Evolutionary conservation across 1,284 basidiomycete species (phyloP), one percentile per base, ranked within the genome.

Genomic region (Golubevia sp.): DNA sequence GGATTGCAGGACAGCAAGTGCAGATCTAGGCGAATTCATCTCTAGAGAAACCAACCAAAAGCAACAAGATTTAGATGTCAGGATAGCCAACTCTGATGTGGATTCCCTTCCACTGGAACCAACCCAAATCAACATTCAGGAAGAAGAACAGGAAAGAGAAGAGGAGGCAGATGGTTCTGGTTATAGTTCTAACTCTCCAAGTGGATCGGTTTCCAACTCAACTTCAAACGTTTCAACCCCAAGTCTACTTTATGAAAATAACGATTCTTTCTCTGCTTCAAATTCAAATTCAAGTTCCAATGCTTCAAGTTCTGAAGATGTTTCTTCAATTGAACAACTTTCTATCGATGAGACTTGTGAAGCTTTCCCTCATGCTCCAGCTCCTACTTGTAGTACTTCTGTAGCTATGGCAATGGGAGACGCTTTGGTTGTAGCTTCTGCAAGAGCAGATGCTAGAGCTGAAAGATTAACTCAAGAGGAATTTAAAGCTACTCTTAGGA

Each of bases 401-500:
- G 73, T 77, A 6, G 83, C 84, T n/a, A 60, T 85, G 24, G 83
- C 84, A 23, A 77, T 85, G 65, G 83, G 84, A 25, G 84, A 85
- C 64, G 78, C 84, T 2, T 69, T 85, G 23, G 83, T 79, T 2
- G 67, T 85, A 54, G 66, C 73, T 11, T 60, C 76, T 15, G 76
- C 77, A 11, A 65, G 70, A 2, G 69, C 75, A 0, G 67, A 70
- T 20, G 77, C 38, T 44, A 44, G 38, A 44, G 38, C 38, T 44
- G 38, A 44, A 44, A 8, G 38, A 13, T 44, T 44, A 18, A 18
- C 38, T 44, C 11, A 44, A 44, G 38, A 44, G 18, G 38, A 44
- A 44, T 44, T 44, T 15, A 44, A 44, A 44, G 38, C 11, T 2
- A 13, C 11, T 44, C 38, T 44, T 44, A 44, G 38, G 38, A 44